These are phyloP conservation scores for Pythium insidiosum DNA, from an alignment of 352 stramenopile species.

Conservation along the genomic window DNA sequence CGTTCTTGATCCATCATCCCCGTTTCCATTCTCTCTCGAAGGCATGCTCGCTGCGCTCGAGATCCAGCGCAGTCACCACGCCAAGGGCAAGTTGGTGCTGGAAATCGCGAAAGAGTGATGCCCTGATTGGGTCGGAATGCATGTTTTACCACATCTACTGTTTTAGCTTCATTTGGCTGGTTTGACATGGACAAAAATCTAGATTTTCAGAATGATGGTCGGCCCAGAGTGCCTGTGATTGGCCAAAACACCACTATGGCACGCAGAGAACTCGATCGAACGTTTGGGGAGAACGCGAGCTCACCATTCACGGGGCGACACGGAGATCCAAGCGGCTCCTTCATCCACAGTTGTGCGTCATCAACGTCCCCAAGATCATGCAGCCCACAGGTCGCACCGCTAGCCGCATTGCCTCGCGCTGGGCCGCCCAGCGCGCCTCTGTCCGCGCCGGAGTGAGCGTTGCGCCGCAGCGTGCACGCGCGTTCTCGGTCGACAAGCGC, in stretches of 20 bases:
- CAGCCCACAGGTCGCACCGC: no score
- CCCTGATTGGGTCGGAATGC: background rate
- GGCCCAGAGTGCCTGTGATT: background rate
- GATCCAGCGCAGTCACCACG: conserved; percentile 50
- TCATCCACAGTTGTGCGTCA: no score
- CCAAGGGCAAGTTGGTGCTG: conserved; percentile 78
- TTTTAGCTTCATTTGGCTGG: conserved; percentile 11
- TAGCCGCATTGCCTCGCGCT: conserved; percentile 6
- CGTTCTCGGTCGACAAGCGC: conserved; percentile 60
- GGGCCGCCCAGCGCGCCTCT: conserved; percentile 4
- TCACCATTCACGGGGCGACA: background rate
- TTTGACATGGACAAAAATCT: conserved; percentile 17
- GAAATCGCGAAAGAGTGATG: conserved; percentile 16
- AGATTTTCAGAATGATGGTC: conserved; percentile 11
- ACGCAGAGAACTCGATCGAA: conserved; percentile 15
- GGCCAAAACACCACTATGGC: no score
- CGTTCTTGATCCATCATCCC: conserved; percentile 53
- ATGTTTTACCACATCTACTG: background rate
- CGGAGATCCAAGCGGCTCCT: no score
- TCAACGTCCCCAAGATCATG: no score
- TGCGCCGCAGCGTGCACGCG: conserved; percentile 2
- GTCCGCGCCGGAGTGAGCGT: conserved; percentile 4
- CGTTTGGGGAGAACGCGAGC: no score
- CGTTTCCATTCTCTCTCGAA: conserved; percentile 57
- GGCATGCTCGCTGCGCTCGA: conserved; percentile 44